phyloP scores from a whole-genome alignment of 257 asterid species.

The Verbascum thapsus region DNA sequence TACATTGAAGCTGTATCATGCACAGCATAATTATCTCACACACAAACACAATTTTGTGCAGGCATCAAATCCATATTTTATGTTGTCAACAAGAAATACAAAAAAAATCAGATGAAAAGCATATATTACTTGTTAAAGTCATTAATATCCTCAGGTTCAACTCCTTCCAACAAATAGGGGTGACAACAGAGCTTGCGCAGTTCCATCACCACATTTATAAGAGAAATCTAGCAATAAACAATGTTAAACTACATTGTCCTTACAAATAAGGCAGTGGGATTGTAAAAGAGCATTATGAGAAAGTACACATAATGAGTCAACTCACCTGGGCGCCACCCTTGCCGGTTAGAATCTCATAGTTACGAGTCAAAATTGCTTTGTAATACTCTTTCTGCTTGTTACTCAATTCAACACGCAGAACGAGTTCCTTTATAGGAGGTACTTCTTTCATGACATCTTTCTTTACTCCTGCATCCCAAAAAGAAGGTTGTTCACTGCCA shows the following conservation, averaged over 20 bases:
- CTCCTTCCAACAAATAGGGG: constrained; percentile 98
- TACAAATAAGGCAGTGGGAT: constrained; percentile 39
- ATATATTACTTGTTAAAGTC: constrained; percentile 78
- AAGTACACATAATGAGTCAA: constrained; percentile 19
- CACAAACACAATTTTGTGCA: constrained; percentile 12
- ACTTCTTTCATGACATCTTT: constrained; percentile 94
- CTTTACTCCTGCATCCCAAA: constrained; percentile 72
- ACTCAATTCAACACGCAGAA: constrained; percentile 93
- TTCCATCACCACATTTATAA: constrained; percentile 98
- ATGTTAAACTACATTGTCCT: no score
- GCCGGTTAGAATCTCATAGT: constrained; percentile 88
- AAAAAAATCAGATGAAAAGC: constrained; percentile 21
- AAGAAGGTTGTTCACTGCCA: constrained; percentile 16
- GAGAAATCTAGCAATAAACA: constrained; percentile 55
- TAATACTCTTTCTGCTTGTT: constrained; percentile 93
- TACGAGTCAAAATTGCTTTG: constrained; percentile 95
- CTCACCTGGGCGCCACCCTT: constrained; percentile 97
- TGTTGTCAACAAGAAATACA: constrained; percentile 29
- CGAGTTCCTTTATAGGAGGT: constrained; percentile 95
- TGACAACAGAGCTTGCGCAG: constrained; percentile 99
- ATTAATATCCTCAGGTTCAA: constrained; percentile 82
- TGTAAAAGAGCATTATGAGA: constrained; percentile 24
- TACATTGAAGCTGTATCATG: constrained; percentile 18
- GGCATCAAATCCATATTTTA: constrained; percentile 15
- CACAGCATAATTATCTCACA: constrained; percentile 1